Base-by-base conservation (phyloP, 495 filamentous ascomycete genomes). In the Astrothelium macrocarpum region DNA sequence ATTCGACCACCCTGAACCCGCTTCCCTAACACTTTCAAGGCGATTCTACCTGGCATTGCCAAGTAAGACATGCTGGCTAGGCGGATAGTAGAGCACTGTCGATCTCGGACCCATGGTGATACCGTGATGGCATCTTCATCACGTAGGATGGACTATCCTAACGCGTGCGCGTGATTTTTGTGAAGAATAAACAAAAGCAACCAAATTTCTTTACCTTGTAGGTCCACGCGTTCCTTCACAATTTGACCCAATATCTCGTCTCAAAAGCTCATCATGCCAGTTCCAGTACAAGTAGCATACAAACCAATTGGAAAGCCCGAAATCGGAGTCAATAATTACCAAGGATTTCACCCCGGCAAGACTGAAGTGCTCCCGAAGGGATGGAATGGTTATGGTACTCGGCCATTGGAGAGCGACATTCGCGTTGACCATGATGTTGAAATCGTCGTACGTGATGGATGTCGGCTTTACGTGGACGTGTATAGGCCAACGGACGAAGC, bases 351-450 rank as follows among this genome's bases (percentile, higher is more conserved):
- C 32, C 66, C 68, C 0, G 69, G 69, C 2, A 73, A 75, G 61
- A 73, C 64, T 58, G 34, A 39, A 14, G 65, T 75, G 23, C 63
- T 75, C 0, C 67, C 65, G 4, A 68, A 64, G 16, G 73, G 69
- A 23, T 72, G 66, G 65, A 73, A 72, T 59, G 70, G 70, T 32
- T 73, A 42, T 78, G 78, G 77, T 68, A 72, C 32, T 5, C 34
- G 34, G 14, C 34, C 34, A 5, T 39, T 39, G 34, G 34, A 39
- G 34, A 39, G 18, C 9, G 62, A 64, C 53, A 65, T 66, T 18
- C 12, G 65, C 5, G 29, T 66, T 25, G 74, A 75, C 16, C 71
- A 75, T 25, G 74, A 76, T 36, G 66, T 77, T 31, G 69, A 71
- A 32, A 68, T 75, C 7, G 7, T 25, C 11, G 26, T 71, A 1